phyloP scores from a whole-genome alignment of 1,139 yeast genomes.

The Blastobotrys petasosporus region DNA sequence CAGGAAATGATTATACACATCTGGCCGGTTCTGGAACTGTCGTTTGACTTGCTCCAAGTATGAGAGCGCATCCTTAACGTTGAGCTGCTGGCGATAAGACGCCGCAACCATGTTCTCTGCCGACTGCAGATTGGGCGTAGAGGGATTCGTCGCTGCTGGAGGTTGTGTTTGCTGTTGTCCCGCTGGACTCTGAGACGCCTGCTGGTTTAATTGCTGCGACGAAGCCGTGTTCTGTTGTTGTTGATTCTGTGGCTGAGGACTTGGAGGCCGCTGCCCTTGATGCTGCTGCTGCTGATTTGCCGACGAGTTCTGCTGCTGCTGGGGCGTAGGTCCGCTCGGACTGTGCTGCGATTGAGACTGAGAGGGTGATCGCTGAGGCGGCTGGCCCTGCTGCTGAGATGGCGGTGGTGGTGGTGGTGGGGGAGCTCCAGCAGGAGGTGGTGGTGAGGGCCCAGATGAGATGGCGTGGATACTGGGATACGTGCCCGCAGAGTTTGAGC shows the following conservation, averaged over 20 bases:
- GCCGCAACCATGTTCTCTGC: constrained; percentile 26
- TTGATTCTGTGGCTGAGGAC: constrained; percentile 7
- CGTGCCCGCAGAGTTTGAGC: constrained; percentile 5
- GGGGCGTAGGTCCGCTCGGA: constrained; percentile 4
- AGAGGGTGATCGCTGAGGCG: constrained; percentile 1
- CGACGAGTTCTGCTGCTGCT: neutral
- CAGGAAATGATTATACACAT: constrained; percentile 89
- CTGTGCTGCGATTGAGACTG: constrained; percentile 5
- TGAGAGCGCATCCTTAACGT: constrained; percentile 92
- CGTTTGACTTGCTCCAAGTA: constrained; percentile 93
- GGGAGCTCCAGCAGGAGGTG: constrained; percentile 12
- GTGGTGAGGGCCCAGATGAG: constrained; percentile 13
- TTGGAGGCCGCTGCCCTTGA: neutral
- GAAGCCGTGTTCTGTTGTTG: constrained; percentile 6
- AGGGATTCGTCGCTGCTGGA: constrained; percentile 11
- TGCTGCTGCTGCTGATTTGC: constrained; percentile 3
- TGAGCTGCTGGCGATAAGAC: constrained; percentile 70
- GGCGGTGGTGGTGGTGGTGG: constrained; percentile 6
- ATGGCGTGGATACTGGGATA: constrained; percentile 12
- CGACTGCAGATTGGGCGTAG: constrained; percentile 18
- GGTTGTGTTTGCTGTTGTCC: constrained; percentile 5
- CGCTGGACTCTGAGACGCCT: neutral
- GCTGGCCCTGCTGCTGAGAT: constrained; percentile 7
- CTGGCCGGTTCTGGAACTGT: constrained; percentile 88
- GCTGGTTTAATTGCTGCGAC: no score